Conservation (phyloP, 176 grass and related monocot genomes). For the Hyparrhenia diplandra region DNA sequence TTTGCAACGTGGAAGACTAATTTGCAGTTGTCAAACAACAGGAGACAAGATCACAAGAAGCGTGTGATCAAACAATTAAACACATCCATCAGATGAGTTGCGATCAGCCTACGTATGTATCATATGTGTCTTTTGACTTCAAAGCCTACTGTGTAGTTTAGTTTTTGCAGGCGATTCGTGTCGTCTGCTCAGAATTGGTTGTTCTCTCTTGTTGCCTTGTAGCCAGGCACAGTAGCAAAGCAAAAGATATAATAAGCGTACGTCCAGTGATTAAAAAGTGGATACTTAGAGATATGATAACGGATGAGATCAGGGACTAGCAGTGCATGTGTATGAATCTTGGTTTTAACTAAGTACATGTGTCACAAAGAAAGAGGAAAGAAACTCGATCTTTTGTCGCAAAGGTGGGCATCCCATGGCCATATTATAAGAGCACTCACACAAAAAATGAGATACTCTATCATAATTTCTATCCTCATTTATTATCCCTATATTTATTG, state of each 20-base stretch:
- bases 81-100: background rate
- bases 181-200: background rate
- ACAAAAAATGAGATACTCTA: too few species aligned
- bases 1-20: background rate
- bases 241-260: background rate
- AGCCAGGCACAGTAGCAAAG: background rate
- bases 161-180: background rate
- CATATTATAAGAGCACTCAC: too few species aligned
- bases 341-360: background rate
- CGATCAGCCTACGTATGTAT: background rate
- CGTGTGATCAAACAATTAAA: background rate
- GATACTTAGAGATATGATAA: background rate
- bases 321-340: background rate
- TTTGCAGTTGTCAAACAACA: background rate
- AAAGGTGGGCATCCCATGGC: too few species aligned
- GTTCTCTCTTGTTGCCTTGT: background rate
- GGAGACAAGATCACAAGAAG: conserved; percentile 3
- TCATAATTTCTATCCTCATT: too few species aligned
- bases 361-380: background rate
- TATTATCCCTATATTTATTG: too few species aligned
- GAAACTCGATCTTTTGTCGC: background rate
- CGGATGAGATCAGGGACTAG: background rate
- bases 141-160: background rate
- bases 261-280: background rate
- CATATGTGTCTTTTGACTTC: background rate